A percentile compares a stretch with the other conserved stretches of the same genome.
Conservation (phyloP, 768 basidiomycete genomes). For the Suillus plorans region DNA sequence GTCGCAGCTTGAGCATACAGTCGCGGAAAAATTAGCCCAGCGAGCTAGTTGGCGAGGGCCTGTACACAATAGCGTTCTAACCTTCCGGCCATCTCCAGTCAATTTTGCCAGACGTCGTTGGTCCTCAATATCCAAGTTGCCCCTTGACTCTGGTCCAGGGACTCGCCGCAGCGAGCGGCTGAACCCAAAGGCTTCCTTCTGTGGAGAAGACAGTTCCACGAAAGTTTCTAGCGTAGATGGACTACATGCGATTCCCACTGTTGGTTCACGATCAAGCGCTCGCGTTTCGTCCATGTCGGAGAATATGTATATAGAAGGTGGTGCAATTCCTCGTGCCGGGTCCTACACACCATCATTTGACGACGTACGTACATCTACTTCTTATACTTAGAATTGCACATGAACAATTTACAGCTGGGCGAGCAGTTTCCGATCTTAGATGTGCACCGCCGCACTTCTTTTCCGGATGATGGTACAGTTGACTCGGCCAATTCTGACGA, state of each 20-base stretch:
- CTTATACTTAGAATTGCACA: conserved; percentile 30
- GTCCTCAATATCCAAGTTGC: conserved; percentile 43
- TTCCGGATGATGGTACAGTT: conserved; percentile 31
- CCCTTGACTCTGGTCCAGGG: conserved; percentile 32
- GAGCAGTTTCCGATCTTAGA: conserved; percentile 21
- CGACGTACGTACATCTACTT: conserved; percentile 31
- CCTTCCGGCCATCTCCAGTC: conserved; percentile 63
- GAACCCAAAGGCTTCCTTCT: conserved; percentile 29
- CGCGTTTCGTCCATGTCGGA: conserved; percentile 34
- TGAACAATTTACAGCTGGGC: conserved; percentile 26
- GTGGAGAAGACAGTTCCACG: conserved; percentile 28
- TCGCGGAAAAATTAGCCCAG: conserved; percentile 4
- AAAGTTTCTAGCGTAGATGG: not conserved
- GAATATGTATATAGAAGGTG: conserved; percentile 26
- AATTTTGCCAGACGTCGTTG: conserved; percentile 63
- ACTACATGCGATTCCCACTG: conserved; percentile 14
- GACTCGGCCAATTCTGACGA: conserved; percentile 37
- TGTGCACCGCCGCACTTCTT: conserved; percentile 26
- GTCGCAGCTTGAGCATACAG: conserved; percentile 18
- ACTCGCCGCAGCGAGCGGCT: conserved; percentile 36
- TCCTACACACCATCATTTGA: conserved; percentile 27
- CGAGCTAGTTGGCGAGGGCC: conserved; percentile 4
- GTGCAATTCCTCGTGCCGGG: conserved; percentile 21
- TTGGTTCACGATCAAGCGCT: conserved; percentile 31
- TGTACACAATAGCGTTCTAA: conserved; percentile 40